These are phyloP conservation scores for Tetrastigma voinierianum DNA, from an alignment of 164 flowering plant species.

Conservation along the genomic window DNA sequence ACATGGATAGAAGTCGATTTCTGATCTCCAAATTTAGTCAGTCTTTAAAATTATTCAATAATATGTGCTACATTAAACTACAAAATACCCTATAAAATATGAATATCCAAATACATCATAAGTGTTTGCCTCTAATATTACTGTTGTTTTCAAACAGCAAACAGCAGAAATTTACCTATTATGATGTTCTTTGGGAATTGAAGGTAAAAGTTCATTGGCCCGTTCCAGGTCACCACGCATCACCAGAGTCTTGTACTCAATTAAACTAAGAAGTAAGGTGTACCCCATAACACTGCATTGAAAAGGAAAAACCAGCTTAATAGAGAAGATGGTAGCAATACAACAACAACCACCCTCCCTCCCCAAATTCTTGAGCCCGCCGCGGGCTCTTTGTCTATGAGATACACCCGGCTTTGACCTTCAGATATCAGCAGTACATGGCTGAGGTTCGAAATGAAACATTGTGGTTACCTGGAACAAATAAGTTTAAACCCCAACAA, in stretches of 20 bases:
- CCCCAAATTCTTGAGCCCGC: no score
- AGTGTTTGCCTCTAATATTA: neutral
- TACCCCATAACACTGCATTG: slow-evolving; percentile 85
- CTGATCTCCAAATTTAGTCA: neutral
- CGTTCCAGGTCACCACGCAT: slow-evolving; percentile 95
- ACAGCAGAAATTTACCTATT: slow-evolving; percentile 59
- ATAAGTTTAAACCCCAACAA: slow-evolving; percentile 7
- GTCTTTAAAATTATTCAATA: neutral
- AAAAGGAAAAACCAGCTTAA: neutral
- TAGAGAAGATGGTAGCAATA: neutral
- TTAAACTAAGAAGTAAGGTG: slow-evolving; percentile 89
- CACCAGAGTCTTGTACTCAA: slow-evolving; percentile 97
- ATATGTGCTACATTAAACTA: neutral
- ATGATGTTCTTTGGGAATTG: slow-evolving; percentile 92
- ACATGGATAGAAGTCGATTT: neutral
- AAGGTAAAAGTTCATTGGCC: slow-evolving; percentile 79
- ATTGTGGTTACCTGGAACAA: slow-evolving; percentile 84
- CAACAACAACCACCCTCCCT: no score
- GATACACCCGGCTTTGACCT: slow-evolving; percentile 89
- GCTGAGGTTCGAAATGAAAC: slow-evolving; percentile 98
- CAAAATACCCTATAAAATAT: no score
- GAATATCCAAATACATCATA: no score
- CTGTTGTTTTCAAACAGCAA: neutral
- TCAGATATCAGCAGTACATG: slow-evolving; percentile 99
- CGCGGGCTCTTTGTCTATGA: slow-evolving; percentile 99